Conservation (phyloP, 345 rosid species). For the Hibiscus syriacus region DNA sequence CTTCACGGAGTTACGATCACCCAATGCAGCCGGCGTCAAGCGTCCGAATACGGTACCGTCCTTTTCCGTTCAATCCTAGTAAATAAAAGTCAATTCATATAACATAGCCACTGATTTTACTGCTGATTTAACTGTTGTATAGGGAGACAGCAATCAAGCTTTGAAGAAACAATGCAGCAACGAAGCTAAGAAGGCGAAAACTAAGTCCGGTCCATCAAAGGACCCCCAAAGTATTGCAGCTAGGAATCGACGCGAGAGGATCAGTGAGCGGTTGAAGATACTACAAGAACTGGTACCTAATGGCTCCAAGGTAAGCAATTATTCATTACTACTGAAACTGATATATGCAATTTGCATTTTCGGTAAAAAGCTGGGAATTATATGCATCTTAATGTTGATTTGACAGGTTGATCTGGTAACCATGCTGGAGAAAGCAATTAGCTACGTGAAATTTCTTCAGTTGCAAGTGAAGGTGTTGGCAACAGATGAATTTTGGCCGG, state of each 20-base stretch:
- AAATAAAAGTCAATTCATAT: background rate
- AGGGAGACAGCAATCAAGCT: slow-evolving; percentile 48
- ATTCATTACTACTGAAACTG: no score
- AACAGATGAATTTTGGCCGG: slow-evolving; percentile 97
- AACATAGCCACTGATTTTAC: no score
- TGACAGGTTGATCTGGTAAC: slow-evolving; percentile 83
- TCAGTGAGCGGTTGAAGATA: slow-evolving; percentile 74
- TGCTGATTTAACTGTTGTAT: background rate
- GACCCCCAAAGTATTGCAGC: slow-evolving; percentile 95
- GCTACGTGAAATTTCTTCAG: slow-evolving; percentile 94
- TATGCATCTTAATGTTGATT: no score
- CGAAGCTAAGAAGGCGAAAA: slow-evolving; percentile 37
- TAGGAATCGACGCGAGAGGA: slow-evolving; percentile 89
- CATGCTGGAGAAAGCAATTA: slow-evolving; percentile 85
- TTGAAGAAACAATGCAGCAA: slow-evolving; percentile 50
- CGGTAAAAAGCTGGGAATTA: background rate
- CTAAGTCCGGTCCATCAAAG: slow-evolving; percentile 48
- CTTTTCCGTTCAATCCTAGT: background rate
- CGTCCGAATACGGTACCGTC: slow-evolving; percentile 44
- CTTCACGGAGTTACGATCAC: slow-evolving; percentile 29
- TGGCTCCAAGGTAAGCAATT: slow-evolving; percentile 66
- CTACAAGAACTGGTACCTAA: slow-evolving; percentile 88
- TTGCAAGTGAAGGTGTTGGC: slow-evolving; percentile 90
- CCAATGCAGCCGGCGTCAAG: slow-evolving; percentile 36
- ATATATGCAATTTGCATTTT: background rate